Base-by-base conservation (phyloP, 768 basidiomycete species). In the Mycena chlorophos region DNA sequence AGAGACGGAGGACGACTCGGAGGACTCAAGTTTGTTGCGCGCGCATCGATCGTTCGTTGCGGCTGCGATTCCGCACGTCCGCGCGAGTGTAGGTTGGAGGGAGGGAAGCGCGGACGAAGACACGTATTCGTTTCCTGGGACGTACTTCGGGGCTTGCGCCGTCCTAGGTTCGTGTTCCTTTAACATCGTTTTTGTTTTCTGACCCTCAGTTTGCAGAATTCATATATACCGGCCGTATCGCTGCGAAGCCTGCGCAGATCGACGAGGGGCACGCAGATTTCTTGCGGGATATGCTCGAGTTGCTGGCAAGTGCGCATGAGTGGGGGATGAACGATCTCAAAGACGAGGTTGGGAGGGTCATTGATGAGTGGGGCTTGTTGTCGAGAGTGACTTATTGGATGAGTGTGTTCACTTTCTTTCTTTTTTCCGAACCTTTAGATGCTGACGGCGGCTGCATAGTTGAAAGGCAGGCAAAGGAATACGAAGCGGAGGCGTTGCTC, bases 21-120 rank as follows among this genome's bases (percentile, higher is more conserved):
- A 66, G 5, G 63, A 45, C n/a, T n/a, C n/a, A 5, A 60, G 55
- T n/a, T 60, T 52, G 3, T 63, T 77, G n/a, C 63, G 65, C 3
- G 78, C 75, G 1, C 79, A 80, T 59, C 71, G 75, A 3, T 53
- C 66, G 3, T 75, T 76, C 53, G 62, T 81, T 29, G 70, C 71
- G 16, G 72, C 71, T 17, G 54, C 60, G 2, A 61, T 64, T 29
- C 63, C 60, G 1, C 63, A 64, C 30, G 51, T 61, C 28, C 53
- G 48, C 34, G 39, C 17, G 57, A 37, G 20, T 52, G 52, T n/a
- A 25, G 57, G 39, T 20, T 64, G 59, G 59, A 17, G 13, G 8
- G 63, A 64, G 31, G 31, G 55, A 39, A 47, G 16, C n/a, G 13
- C 10, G 40, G 25, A n/a, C n/a, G n/a, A n/a, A n/a, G n/a, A 19